phyloP scores from a whole-genome alignment of 2,329 filamentous ascomycete species.

The Mycocentrospora acerina region DNA sequence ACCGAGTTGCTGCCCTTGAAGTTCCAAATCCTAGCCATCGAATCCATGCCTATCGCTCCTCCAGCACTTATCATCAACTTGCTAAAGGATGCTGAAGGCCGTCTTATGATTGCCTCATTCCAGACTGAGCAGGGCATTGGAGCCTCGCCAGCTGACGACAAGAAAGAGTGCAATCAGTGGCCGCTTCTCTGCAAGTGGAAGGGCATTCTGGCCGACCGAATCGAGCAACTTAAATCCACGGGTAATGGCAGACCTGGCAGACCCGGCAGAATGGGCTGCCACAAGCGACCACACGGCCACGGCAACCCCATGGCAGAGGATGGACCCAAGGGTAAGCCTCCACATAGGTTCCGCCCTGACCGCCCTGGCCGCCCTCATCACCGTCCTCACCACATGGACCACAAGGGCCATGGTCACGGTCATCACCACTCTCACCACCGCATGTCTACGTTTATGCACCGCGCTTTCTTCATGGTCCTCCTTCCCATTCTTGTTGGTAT shows the following conservation, averaged over 20 bases:
- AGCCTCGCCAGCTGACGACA: constrained; percentile 17
- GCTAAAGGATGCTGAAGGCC: constrained; percentile 39
- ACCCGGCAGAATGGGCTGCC: too few species aligned
- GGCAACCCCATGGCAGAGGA: constrained; percentile 36
- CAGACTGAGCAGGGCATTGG: constrained; percentile 23
- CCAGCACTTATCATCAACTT: constrained; percentile 41
- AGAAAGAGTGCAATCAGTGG: constrained; percentile 41
- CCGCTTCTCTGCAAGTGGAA: constrained; percentile 48
- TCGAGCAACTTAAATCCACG: constrained; percentile 38
- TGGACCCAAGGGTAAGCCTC: constrained; percentile 32
- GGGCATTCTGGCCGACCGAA: constrained; percentile 35
- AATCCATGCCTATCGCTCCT: constrained; percentile 31
- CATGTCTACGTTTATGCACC: constrained; percentile 42
- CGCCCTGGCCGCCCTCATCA: constrained; percentile 24
- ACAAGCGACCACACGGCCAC: constrained; percentile 29
- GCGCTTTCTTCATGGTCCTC: constrained; percentile 63
- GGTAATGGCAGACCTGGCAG: constrained; percentile 29
- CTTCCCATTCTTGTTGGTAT: constrained; percentile 70
- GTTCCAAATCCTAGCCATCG: constrained; percentile 39
- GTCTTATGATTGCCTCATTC: constrained; percentile 43
- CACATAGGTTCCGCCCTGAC: constrained; percentile 36
- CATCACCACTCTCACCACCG: constrained; percentile 24
- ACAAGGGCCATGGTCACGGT: constrained; percentile 14
- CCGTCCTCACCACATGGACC: constrained; percentile 22
- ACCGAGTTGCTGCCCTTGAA: constrained; percentile 43